Conservation (phyloP, 768 basidiomycete species). For the Pulveroboletus sp. region DNA sequence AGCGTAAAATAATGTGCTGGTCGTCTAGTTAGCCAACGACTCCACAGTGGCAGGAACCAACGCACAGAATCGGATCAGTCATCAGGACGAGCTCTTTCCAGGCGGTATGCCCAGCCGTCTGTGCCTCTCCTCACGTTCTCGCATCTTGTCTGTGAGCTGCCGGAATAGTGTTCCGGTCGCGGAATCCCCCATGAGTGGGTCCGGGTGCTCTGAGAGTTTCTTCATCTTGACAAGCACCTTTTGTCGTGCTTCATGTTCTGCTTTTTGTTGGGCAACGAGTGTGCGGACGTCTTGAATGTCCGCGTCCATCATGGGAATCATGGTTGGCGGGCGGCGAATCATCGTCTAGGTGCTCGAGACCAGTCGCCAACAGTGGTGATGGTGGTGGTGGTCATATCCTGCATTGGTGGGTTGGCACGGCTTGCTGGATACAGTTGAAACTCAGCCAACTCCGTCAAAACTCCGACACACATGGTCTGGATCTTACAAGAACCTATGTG, state of each 20-base stretch:
- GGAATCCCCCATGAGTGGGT: conserved; percentile 8
- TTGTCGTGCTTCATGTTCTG: conserved; percentile 38
- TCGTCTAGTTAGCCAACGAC: too few relatives aligned
- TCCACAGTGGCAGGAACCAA: background rate
- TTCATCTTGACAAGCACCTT: conserved; percentile 42
- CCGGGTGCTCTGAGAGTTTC: conserved; percentile 35
- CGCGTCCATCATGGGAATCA: conserved; percentile 68
- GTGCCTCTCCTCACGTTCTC: conserved; percentile 27
- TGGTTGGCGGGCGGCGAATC: conserved; percentile 75
- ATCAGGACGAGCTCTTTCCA: conserved; percentile 22
- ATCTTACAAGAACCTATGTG: conserved; percentile 5
- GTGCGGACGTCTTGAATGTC: conserved; percentile 79
- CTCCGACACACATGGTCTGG: background rate
- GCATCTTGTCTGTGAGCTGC: conserved; percentile 18
- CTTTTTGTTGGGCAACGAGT: conserved; percentile 46
- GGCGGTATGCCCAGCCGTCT: conserved; percentile 26
- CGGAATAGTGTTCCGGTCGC: conserved; percentile 9
- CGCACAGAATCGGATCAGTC: background rate
- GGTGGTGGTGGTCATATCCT: too few relatives aligned
- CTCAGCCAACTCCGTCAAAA: too few relatives aligned
- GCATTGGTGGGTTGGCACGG: too few relatives aligned
- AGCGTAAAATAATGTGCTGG: too few relatives aligned
- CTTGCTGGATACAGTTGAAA: too few relatives aligned
- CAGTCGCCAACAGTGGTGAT: too few relatives aligned
- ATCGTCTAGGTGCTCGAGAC: conserved; percentile 29